Base-by-base conservation (phyloP, 2,329 filamentous ascomycete species). In the Aspergillus sergii region DNA sequence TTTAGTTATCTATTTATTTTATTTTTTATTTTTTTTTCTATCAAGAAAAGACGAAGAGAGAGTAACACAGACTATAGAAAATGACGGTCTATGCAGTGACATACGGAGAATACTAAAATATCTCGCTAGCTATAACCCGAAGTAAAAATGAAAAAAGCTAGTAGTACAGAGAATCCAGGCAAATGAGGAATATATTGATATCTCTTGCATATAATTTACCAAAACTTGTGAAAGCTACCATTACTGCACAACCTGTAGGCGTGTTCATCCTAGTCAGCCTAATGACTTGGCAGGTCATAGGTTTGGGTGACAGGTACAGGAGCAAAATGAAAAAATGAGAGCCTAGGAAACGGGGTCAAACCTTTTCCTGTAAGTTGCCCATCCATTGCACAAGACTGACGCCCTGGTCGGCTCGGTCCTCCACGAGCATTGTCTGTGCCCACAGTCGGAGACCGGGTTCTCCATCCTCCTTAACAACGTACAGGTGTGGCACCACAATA, bases 331-430 rank as follows among this genome's bases (percentile, higher is more conserved):
- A 55, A 57, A 45, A 36, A 58, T 58, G 58, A 60, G 11, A 58
- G 55, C 59, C 57, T 62, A 56, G 50, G 59, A 69, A 69, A 59
- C 23, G 64, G 67, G 55, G 61, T 70, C 84, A 81, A 79, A 97
- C 95, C 92, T 98, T 99, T 84, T 98, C 95, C 79, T 94, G 87
- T 79, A 99, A 80, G 73, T 88, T 89, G 61, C 93, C 93, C 84
- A 98, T 90, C 90, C 93, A 99, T 81, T 98, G 94, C 72, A 90
- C 90, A 74, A 95, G 89, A 76, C 94, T 96, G 80, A 96, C 89
- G 57, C 93, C 91, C 81, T 97, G 93, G 76, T 99, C 95, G 60
- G 94, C 93, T 69, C 94, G 86, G 80, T 99, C 95, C 80, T 99
- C 95, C 54, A 99, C 91, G 72, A 99, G 82, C 79, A 98, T 84